Percentiles rank a stretch among this genome's conserved stretches.
Conservation (phyloP, 176 grass and related monocot genomes). For the Hsuehochloa calcarea region DNA sequence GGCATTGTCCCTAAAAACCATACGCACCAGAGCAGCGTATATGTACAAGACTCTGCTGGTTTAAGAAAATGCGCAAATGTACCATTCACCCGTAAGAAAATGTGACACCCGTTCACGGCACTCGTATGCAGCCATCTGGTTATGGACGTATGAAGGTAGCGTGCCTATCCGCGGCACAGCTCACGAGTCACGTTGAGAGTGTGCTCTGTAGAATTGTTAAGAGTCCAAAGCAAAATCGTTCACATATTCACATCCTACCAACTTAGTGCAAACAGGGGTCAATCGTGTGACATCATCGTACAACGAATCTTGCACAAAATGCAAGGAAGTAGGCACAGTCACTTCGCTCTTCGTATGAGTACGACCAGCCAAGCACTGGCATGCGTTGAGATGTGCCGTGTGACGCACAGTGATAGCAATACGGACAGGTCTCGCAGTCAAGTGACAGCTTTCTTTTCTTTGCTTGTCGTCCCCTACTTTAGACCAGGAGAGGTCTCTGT, state of each 20-base stretch:
- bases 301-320: too few species aligned
- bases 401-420: neutral
- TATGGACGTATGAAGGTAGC: neutral
- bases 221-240: conserved; percentile 24
- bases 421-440: neutral
- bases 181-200: neutral
- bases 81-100: too few species aligned
- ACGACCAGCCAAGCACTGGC: too few species aligned
- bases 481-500: neutral
- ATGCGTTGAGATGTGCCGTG: neutral
- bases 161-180: neutral
- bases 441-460: neutral
- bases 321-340: too few species aligned
- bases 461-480: neutral
- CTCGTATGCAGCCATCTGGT: neutral
- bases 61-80: neutral
- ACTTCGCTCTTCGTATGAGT: too few species aligned
- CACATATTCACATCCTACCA: neutral
- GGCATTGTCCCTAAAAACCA: too few species aligned
- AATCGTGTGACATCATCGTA: neutral
- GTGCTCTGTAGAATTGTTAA: neutral
- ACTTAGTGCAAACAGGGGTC: neutral
- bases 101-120: neutral
- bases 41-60: neutral
- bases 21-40: neutral